Evolutionary conservation across 2,329 filamentous ascomycete species (phyloP).

Genomic region (Phaeoacremonium minimum): DNA sequence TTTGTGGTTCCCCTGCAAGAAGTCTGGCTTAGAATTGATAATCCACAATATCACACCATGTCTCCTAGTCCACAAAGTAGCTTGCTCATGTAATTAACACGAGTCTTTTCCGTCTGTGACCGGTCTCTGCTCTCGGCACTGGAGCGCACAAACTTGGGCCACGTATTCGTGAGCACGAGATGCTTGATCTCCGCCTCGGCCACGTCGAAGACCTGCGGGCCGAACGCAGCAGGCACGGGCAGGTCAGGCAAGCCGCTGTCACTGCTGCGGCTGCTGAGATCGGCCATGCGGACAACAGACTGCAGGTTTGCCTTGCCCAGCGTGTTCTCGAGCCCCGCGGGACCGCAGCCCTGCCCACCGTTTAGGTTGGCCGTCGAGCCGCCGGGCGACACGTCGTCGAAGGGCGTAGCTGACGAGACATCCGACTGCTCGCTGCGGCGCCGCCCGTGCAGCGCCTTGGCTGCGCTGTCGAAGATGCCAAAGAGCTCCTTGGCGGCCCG

Average conservation of each 20-base stretch:
- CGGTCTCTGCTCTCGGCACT: too few relatives aligned
- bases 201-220: slow-evolving; percentile 50
- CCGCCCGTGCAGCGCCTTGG: slow-evolving; percentile 37
- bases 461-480: slow-evolving; percentile 50
- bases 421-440: slow-evolving; percentile 31
- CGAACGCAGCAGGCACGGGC: slow-evolving; percentile 43
- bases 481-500: slow-evolving; percentile 50
- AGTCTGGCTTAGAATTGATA: too few relatives aligned
- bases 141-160: slow-evolving; percentile 54
- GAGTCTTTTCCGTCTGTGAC: too few relatives aligned
- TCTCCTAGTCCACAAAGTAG: too few relatives aligned
- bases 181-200: slow-evolving; percentile 61
- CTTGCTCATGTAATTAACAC: too few relatives aligned
- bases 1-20: too few relatives aligned
- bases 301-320: neutral
- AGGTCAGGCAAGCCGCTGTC: slow-evolving; percentile 24
- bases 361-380: slow-evolving; percentile 8
- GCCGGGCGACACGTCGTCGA: slow-evolving; percentile 1
- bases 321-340: neutral
- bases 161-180: slow-evolving; percentile 64
- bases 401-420: slow-evolving; percentile 1
- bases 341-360: slow-evolving; percentile 3
- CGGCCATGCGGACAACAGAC: neutral
- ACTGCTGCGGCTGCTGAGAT: too few relatives aligned
- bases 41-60: too few relatives aligned